A percentile compares a stretch with the other conserved stretches of the same genome.
phyloP scores from a whole-genome alignment of 768 basidiomycete species.

The Coprinellus micaceus region DNA sequence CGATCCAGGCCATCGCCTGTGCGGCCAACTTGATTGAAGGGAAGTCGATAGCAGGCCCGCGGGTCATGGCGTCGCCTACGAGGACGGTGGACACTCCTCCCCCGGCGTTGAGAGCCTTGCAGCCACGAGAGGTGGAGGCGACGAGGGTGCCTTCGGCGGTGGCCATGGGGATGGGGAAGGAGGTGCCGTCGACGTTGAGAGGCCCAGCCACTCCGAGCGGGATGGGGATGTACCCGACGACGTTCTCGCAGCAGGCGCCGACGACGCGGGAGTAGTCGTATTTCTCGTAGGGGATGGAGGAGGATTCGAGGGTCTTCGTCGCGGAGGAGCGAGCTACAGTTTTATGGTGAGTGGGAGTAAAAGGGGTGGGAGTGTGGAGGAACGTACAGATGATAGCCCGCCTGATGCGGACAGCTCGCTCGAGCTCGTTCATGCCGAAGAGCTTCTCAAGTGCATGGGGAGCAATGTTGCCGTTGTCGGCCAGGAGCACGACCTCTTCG shows the following conservation, averaged over 20 bases:
- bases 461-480: conserved; percentile 89
- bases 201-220: conserved; percentile 97
- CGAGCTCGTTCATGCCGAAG: conserved; percentile 60
- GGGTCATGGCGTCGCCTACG: conserved; percentile 92
- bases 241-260: conserved; percentile 98
- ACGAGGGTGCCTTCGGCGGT: conserved; percentile 98
- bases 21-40: conserved; percentile 77
- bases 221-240: conserved; percentile 93
- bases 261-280: conserved; percentile 95
- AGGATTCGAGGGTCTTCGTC: conserved; percentile 80
- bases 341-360: neutral
- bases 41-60: conserved; percentile 96
- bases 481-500: conserved; percentile 86
- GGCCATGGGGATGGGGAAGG: conserved; percentile 95
- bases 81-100: conserved; percentile 95
- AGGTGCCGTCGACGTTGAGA: conserved; percentile 79
- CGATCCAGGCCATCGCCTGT: conserved; percentile 83
- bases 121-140: conserved; percentile 94
- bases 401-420: conserved; percentile 83
- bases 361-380: neutral
- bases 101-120: conserved; percentile 94
- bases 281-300: conserved; percentile 73
- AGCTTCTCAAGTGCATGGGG: conserved; percentile 96
- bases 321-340: conserved; percentile 55
- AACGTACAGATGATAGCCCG: conserved; percentile 74